phyloP scores from a whole-genome alignment of 75 land plant genomes.

The Picea sitchensis region DNA sequence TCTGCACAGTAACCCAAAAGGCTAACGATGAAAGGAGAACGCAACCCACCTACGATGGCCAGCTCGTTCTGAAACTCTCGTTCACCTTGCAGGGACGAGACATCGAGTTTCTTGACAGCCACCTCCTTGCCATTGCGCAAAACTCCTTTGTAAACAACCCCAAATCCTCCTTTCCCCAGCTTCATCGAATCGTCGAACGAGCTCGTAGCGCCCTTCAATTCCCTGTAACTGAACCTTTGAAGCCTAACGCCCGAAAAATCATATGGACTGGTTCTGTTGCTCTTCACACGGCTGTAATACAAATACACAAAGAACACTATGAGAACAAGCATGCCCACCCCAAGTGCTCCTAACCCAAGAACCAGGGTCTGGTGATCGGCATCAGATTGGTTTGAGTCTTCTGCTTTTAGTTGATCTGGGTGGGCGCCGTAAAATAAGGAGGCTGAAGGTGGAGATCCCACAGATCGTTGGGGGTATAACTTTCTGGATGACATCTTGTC shows the following conservation, averaged over 20 bases:
- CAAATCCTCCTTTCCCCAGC: constrained; percentile 76
- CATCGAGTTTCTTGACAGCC: constrained; percentile 65
- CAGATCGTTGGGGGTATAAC: no score
- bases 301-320: constrained; percentile 1
- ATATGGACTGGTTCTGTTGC: constrained; percentile 23
- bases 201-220: constrained; percentile 40
- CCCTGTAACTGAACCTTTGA: constrained; percentile 29
- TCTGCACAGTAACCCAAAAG: constrained; percentile 73
- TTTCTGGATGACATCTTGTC: no score
- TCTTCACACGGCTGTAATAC: constrained; percentile 18
- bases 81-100: constrained; percentile 39
- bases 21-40: constrained; percentile 62
- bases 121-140: constrained; percentile 52
- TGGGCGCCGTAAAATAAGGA: neutral
- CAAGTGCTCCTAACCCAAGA: constrained; percentile 22
- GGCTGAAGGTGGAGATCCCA: no score
- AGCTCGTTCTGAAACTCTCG: constrained; percentile 71
- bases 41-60: constrained; percentile 42
- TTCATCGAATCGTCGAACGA: constrained; percentile 33
- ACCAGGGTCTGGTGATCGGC: constrained; percentile 1
- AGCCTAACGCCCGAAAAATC: constrained; percentile 11
- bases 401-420: no score
- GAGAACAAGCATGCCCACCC: constrained; percentile 11
- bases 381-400: neutral
- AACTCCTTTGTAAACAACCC: constrained; percentile 63